Base-by-base conservation (phyloP, 441 rosid species). In the Aleurites moluccanus region DNA sequence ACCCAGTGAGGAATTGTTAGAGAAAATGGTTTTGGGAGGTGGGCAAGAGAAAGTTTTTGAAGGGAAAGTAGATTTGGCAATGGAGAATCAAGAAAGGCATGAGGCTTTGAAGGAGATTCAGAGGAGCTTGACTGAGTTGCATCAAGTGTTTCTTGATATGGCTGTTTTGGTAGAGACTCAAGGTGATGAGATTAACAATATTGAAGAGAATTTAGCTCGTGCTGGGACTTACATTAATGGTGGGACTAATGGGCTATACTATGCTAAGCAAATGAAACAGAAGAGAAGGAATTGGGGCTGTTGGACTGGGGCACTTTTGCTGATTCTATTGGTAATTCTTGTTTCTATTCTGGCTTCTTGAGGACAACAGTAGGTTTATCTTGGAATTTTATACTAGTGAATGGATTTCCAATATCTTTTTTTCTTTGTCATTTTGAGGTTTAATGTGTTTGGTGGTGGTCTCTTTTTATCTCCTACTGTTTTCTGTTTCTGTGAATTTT, bases 111-210 rank as follows among this genome's bases (percentile, higher is more conserved):
- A 80, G 79, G 85, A 85, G 64, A 60, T 82, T 21, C 83, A 83
- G 56, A 82, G 79, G 78, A 87, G 86, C 79, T 65, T 83, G 80
- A 81, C 79, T 52, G 82, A 83, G 82, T 72, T 87, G 83, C 86
- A 85, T 53, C 80, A 74, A 67, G 75, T 85, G 69, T 85, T 87
- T 53, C 84, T 83, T 59, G 87, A 85, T 69, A 85, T 87, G 90
- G 87, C 86, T 30, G 81, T 83, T 40, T 44, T 85, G 69, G 85
- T 87, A n/a, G 85, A 85, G 80, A 68, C 67, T 20, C 88, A 85
- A 45, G 88, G 87, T 10, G 80, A 80, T 63, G 65, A 80, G 62
- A 71, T 85, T 14, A 55, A 77, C 45, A 71, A 74, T 15, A 80
- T 85, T 55, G 79, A 82, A 75, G 76, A 78, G 55, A 78, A 80